A percentile compares a stretch with the other conserved stretches of the same genome.
phyloP scores from a whole-genome alignment of 345 rosid species.

The Acer campestre region DNA sequence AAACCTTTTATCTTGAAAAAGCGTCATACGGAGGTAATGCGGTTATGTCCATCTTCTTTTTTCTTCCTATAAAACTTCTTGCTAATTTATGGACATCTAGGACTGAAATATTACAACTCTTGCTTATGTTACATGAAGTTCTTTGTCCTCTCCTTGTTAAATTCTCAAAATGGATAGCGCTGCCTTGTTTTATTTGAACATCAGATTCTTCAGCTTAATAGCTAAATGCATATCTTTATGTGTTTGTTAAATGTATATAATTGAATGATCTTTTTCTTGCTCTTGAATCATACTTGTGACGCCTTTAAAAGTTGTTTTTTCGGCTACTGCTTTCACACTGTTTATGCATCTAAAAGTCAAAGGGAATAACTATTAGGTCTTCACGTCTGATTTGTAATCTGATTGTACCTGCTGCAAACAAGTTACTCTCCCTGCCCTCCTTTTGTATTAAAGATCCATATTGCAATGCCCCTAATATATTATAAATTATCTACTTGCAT shows the following conservation, averaged over 20 bases:
- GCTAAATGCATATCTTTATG: neutral
- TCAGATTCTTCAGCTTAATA: neutral
- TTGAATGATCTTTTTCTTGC: slow-evolving; percentile 9
- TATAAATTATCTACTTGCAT: neutral
- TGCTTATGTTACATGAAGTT: neutral
- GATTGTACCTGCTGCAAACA: neutral
- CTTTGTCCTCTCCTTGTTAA: neutral
- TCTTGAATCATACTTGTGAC: neutral
- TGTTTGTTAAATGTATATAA: neutral
- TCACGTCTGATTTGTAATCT: neutral
- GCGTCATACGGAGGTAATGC: slow-evolving; percentile 71
- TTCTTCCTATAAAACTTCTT: neutral
- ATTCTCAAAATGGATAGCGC: neutral
- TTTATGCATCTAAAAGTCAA: neutral
- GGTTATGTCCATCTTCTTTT: slow-evolving; percentile 2
- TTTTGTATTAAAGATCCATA: neutral
- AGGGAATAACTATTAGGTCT: neutral
- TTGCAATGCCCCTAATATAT: neutral
- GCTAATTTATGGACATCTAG: neutral
- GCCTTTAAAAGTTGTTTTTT: neutral
- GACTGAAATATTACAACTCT: neutral
- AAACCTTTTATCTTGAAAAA: slow-evolving; percentile 91
- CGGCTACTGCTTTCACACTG: neutral
- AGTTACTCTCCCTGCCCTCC: neutral
- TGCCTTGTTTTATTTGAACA: neutral